phyloP scores from a whole-genome alignment of 306 rosid species.

The Rosa rugosa region DNA sequence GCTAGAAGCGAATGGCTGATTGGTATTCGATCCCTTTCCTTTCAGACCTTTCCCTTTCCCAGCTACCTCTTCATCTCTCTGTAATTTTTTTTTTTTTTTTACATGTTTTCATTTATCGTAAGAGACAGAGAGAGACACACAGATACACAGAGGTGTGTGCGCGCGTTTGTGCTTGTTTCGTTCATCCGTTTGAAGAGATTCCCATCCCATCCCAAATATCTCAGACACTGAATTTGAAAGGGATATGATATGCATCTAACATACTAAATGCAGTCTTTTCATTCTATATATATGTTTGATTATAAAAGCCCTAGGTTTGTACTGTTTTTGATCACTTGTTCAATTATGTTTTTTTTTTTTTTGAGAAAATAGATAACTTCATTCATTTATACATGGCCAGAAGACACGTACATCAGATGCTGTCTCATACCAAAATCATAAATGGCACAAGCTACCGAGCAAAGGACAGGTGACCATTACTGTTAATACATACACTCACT shows the following conservation, averaged over 20 bases:
- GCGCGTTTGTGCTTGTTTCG: constrained; percentile 6
- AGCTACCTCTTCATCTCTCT: constrained; percentile 1
- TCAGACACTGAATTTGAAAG: constrained; percentile 2
- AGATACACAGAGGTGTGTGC: not conserved
- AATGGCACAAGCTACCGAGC: too few relatives aligned
- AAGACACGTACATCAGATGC: too few relatives aligned
- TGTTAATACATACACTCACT: too few relatives aligned
- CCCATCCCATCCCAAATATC: not conserved
- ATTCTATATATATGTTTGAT: not conserved
- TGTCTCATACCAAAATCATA: too few relatives aligned
- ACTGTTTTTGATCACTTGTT: not conserved
- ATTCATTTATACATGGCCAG: too few relatives aligned
- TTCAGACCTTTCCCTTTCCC: not conserved
- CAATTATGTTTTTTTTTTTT: too few relatives aligned
- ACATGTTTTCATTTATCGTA: not conserved
- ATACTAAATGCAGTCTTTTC: constrained; percentile 15
- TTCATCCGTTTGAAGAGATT: constrained; percentile 1
- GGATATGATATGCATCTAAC: not conserved
- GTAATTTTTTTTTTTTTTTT: not conserved
- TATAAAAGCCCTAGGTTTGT: not conserved
- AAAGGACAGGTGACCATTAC: too few relatives aligned
- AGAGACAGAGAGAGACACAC: not conserved
- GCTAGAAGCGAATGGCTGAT: not conserved
- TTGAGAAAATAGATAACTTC: too few relatives aligned
- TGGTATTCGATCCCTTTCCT: not conserved